These are phyloP conservation scores for Brassica balearica DNA, from an alignment of 441 rosid species.

Conservation along the genomic window DNA sequence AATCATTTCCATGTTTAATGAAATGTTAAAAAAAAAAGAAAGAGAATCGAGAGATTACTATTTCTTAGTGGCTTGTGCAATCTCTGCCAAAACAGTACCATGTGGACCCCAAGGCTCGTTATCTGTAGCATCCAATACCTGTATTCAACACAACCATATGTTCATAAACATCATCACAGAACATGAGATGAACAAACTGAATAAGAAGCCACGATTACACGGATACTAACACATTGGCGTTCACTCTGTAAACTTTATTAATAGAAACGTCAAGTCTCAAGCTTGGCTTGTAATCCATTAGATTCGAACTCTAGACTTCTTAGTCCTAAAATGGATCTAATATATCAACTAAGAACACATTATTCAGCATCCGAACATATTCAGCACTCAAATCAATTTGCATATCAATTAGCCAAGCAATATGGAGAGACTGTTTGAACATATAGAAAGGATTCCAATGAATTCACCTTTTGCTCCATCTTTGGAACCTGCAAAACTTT, in stretches of 20 bases:
- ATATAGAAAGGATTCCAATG: slow-evolving; percentile 31
- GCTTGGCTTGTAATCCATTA: slow-evolving; percentile 1
- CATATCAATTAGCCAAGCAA: background rate
- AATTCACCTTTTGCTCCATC: slow-evolving; percentile 92
- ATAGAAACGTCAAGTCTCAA: slow-evolving; percentile 1
- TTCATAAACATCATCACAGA: background rate
- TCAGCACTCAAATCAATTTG: background rate
- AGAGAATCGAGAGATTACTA: slow-evolving; percentile 54
- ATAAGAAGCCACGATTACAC: background rate
- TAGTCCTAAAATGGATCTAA: background rate
- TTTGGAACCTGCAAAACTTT: slow-evolving; percentile 97
- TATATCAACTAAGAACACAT: slow-evolving; percentile 4
- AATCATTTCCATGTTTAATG: slow-evolving; percentile 3
- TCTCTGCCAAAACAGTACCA: slow-evolving; percentile 91
- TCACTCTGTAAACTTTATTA: background rate
- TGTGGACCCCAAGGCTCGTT: slow-evolving; percentile 99
- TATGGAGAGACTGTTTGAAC: background rate
- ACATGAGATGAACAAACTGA: background rate
- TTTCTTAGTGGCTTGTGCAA: slow-evolving; percentile 89
- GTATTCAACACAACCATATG: slow-evolving; percentile 28
- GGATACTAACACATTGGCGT: background rate
- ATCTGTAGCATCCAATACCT: slow-evolving; percentile 98
- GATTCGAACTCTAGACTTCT: background rate
- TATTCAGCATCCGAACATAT: background rate
- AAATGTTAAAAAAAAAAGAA: slow-evolving; percentile 16